Conservation (phyloP, 345 rosid genomes). For the Populus davidiana region DNA sequence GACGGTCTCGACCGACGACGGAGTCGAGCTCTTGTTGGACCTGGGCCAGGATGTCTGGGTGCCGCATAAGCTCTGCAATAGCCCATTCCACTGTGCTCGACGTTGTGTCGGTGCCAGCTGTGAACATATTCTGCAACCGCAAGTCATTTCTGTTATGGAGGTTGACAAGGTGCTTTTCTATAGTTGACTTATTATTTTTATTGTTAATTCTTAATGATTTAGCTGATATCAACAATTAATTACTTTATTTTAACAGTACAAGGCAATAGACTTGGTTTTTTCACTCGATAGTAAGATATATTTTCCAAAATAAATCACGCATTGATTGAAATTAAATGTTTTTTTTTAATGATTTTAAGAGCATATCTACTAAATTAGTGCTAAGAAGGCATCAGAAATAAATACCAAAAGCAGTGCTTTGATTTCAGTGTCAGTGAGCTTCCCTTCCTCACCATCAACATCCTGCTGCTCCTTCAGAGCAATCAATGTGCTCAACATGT, state of each 20-base stretch:
- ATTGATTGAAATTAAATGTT: not conserved
- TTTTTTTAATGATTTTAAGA: not conserved
- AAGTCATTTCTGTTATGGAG: not conserved
- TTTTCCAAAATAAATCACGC: not conserved
- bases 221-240: too few species aligned
- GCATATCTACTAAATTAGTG: not conserved
- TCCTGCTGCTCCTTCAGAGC: conserved; percentile 37
- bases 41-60: conserved; percentile 48
- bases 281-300: too few species aligned
- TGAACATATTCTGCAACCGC: conserved; percentile 65
- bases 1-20: conserved; percentile 11
- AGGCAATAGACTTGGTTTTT: too few species aligned
- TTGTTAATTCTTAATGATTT: too few species aligned
- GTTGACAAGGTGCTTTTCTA: too few species aligned
- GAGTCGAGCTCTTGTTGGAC: conserved; percentile 57
- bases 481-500: conserved; percentile 62
- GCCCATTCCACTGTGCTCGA: conserved; percentile 93
- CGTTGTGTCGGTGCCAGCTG: conserved; percentile 95
- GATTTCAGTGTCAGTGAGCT: conserved; percentile 72
- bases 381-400: too few species aligned
- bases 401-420: conserved; percentile 79
- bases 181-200: too few species aligned
- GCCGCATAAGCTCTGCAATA: conserved; percentile 74
- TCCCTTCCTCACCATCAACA: conserved; percentile 42
- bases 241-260: too few species aligned